Evolutionary conservation across 768 basidiomycete species (phyloP).

Genomic region (Amanita rubescens): DNA sequence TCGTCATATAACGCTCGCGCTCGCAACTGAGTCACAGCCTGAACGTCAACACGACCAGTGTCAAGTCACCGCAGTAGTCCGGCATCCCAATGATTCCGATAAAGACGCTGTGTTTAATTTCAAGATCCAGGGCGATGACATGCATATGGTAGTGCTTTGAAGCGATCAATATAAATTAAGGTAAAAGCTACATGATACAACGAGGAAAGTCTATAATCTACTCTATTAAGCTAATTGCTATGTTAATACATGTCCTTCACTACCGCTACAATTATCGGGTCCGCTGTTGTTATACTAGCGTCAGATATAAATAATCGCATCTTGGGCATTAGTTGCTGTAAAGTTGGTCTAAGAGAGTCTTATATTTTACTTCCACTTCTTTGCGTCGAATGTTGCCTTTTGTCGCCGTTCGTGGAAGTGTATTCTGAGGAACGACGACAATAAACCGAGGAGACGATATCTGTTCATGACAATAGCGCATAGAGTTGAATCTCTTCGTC

Average conservation of each 20-base stretch:
- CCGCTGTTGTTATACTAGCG: neutral
- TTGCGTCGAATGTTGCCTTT: slow-evolving; percentile 78
- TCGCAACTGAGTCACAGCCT: neutral
- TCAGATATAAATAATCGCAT: neutral
- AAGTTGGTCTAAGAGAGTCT: slow-evolving; percentile 49
- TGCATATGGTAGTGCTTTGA: neutral
- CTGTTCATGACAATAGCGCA: slow-evolving; percentile 74
- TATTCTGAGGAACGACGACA: slow-evolving; percentile 52
- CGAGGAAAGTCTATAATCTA: neutral
- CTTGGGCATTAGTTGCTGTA: slow-evolving; percentile 26
- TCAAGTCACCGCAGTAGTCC: slow-evolving; percentile 20
- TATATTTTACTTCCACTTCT: slow-evolving; percentile 64
- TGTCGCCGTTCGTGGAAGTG: slow-evolving; percentile 72
- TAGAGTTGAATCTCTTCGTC: slow-evolving; percentile 63
- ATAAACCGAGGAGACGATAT: slow-evolving; percentile 59
- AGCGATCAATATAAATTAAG: neutral
- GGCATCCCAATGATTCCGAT: slow-evolving; percentile 18
- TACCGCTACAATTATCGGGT: neutral
- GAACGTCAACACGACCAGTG: slow-evolving; percentile 2
- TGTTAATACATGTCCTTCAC: neutral
- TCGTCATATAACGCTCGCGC: slow-evolving; percentile 13
- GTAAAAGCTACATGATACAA: neutral
- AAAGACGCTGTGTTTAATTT: neutral
- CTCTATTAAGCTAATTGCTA: neutral
- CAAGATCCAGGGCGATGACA: neutral